phyloP scores from a whole-genome alignment of 169 alveolate species.

The Fabrea salina region DNA sequence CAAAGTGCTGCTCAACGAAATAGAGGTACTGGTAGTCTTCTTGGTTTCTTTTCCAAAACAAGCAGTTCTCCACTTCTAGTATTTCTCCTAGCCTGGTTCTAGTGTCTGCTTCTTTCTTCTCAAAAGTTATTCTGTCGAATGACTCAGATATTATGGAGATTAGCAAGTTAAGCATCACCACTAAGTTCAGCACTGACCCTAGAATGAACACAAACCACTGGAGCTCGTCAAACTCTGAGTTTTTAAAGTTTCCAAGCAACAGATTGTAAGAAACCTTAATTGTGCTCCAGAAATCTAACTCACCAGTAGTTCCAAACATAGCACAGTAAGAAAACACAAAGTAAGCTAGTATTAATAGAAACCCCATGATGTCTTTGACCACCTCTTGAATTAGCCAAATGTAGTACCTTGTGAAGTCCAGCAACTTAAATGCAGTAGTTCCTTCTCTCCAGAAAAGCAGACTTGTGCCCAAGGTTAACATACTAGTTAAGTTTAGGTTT shows the following conservation, averaged over 20 bases:
- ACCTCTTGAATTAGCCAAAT: background rate
- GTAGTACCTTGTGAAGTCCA: background rate
- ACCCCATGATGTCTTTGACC: background rate
- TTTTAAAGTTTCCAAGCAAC: conserved; percentile 24
- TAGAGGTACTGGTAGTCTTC: background rate
- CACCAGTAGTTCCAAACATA: background rate
- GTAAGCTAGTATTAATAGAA: background rate
- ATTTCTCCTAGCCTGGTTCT: conserved; percentile 10
- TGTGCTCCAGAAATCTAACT: background rate
- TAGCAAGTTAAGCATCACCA: conserved; percentile 22
- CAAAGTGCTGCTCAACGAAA: background rate
- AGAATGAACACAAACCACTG: background rate
- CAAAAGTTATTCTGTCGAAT: background rate
- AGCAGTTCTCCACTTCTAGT: conserved; percentile 20
- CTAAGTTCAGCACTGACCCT: conserved; percentile 1
- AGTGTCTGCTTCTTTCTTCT: conserved; percentile 4
- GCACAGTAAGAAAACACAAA: background rate
- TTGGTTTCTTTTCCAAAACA: conserved; percentile 16
- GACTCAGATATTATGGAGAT: conserved; percentile 24
- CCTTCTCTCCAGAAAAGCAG: background rate
- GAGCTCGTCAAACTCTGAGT: background rate
- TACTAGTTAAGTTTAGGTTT: background rate
- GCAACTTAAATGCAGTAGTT: background rate
- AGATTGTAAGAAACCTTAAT: background rate
- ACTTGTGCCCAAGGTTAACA: background rate